Evolutionary conservation across 345 rosid species (phyloP).

Genomic region (Corchorus capsularis): DNA sequence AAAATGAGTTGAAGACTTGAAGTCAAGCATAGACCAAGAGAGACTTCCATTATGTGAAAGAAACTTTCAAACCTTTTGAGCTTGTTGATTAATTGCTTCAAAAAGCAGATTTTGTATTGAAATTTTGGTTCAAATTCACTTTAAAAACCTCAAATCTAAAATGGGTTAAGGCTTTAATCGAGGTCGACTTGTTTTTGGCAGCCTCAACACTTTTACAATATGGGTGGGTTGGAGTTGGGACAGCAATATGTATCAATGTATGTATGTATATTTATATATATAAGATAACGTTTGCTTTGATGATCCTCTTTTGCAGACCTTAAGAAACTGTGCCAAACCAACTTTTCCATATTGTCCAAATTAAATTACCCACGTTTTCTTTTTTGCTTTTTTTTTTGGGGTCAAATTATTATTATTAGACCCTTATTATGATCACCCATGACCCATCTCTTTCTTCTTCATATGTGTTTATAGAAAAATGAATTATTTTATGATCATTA

Average conservation of each 20-base stretch:
- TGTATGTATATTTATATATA: no score
- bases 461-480: not conserved
- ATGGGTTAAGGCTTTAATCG: not conserved
- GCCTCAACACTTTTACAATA: not conserved
- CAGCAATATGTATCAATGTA: not conserved
- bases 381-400: not conserved
- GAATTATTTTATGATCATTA: not conserved
- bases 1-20: not conserved
- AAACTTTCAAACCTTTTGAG: not conserved
- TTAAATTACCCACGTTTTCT: not conserved
- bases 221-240: not conserved
- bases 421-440: not conserved
- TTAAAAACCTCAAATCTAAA: not conserved
- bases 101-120: not conserved
- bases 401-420: not conserved
- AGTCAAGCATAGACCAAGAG: not conserved
- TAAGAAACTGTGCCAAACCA: not conserved
- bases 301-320: not conserved
- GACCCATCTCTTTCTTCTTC: not conserved
- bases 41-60: not conserved
- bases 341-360: not conserved
- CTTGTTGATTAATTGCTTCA: not conserved
- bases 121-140: not conserved
- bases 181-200: not conserved
- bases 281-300: not conserved